Conservation (phyloP, 1,139 yeast genomes). For the Pneumocystis murina region DNA sequence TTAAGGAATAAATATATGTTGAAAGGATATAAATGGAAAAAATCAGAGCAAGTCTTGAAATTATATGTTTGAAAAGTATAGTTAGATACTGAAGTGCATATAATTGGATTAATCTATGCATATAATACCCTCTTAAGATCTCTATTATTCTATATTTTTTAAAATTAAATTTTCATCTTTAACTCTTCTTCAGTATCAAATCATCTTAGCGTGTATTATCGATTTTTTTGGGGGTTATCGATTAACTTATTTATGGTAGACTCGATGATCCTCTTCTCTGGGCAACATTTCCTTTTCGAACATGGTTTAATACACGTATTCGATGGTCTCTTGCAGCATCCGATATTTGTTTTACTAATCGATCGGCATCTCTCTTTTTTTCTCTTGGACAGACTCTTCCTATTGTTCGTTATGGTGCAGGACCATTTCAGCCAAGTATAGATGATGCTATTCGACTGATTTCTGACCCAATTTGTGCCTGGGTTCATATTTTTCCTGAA, state of each 20-base stretch:
- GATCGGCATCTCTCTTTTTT: conserved; percentile 34
- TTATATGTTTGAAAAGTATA: too few species aligned
- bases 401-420: conserved; percentile 75
- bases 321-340: not conserved
- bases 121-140: too few species aligned
- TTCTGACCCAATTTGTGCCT: conserved; percentile 33
- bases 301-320: not conserved
- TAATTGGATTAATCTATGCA: too few species aligned
- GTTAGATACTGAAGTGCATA: too few species aligned
- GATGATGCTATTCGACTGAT: conserved; percentile 82
- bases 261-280: not conserved
- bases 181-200: too few species aligned
- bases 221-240: too few species aligned
- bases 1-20: too few species aligned
- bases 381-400: conserved; percentile 77
- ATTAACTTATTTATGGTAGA: not conserved
- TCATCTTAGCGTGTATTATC: too few species aligned
- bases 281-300: not conserved
- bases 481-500: conserved; percentile 95
- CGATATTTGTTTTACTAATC: not conserved
- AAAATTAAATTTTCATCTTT: too few species aligned
- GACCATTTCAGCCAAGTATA: conserved; percentile 80
- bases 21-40: too few species aligned
- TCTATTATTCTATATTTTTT: too few species aligned
- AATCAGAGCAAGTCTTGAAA: too few species aligned